Evolutionary conservation across 306 rosid genomes (phyloP), one percentile per base, ranked within the genome.

Genomic region (Gynostemma pentaphyllum): DNA sequence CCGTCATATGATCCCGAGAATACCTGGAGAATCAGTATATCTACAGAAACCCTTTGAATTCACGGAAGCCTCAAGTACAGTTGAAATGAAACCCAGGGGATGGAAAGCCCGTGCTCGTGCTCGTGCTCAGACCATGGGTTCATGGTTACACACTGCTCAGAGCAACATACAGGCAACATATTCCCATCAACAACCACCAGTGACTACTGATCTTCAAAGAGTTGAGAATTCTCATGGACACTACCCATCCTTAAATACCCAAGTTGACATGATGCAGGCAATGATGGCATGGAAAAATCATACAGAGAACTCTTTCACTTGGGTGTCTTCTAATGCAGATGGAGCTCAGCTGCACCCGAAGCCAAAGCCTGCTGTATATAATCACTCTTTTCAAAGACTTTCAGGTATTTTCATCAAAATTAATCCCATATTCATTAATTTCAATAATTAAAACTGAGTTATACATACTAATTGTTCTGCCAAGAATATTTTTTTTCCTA

Each of bases 281-380:
- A 48, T 75, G 66, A 55, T 56, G 5, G 47, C 81, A 65, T 80
- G 64, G 72, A 82, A 78, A 74, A 80, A 73, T 75, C 76, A 72
- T 67, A 69, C 42, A 34, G 70, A 40, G 36, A 77, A 67, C 72
- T 45, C 16, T 64, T 39, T 42, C 68, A 75, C 28, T 51, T 71
- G 81, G 68, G 42, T 51, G n/a, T 30, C 62, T 66, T 65, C 62
- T 62, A 69, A 64, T 72, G 30, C 65, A 57, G 67, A 72, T 57
- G 59, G 68, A 64, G 46, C 57, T 68, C 73, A 55, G 54, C 72
- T 48, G 67, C 21, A 40, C 51, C 57, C 53, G 45, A 41, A 66
- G 47, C 68, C 53, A 47, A 41, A 66, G 47, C 68, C 68, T 77
- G 75, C 14, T 1, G 51, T 76, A 64, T 76, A 54, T 61, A 62